Evolutionary conservation across 163 green algal species (phyloP).

Genomic region (Scenedesmus sp.): DNA sequence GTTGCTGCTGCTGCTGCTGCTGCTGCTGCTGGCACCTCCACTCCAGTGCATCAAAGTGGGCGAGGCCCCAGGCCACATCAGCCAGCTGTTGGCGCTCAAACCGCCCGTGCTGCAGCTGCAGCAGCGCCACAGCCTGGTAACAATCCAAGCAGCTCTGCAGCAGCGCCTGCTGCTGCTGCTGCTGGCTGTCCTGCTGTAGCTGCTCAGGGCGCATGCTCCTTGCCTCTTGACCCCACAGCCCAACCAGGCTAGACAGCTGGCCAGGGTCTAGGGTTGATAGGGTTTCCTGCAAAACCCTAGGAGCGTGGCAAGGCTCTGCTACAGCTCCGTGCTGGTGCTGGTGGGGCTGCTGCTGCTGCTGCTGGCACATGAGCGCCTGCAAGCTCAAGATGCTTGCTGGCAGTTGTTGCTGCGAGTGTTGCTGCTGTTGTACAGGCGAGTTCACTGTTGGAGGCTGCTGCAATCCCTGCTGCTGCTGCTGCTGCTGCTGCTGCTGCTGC

Average conservation of each 20-base stretch:
- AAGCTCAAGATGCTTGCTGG: neutral
- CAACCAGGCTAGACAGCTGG: neutral
- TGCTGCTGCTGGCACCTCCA: slow-evolving; percentile 27
- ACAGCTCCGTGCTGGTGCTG: slow-evolving; percentile 31
- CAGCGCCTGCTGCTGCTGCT: neutral
- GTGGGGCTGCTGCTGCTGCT: slow-evolving; percentile 16
- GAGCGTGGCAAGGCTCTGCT: neutral
- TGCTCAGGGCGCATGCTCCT: neutral
- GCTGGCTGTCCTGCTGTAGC: neutral
- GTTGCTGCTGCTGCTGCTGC: slow-evolving; percentile 33
- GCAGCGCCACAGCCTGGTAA: neutral
- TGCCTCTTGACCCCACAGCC: neutral
- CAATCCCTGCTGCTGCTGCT: slow-evolving; percentile 5
- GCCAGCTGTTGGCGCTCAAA: slow-evolving; percentile 45
- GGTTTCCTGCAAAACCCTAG: neutral
- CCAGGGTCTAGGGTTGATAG: neutral
- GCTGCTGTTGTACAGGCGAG: neutral
- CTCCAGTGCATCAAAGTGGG: slow-evolving; percentile 43
- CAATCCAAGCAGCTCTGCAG: neutral
- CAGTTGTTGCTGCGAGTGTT: slow-evolving; percentile 10
- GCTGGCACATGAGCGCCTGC: neutral
- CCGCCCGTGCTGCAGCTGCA: neutral
- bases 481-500: neutral
- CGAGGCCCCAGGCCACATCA: slow-evolving; percentile 33
- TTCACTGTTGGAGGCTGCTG: neutral